phyloP scores from a whole-genome alignment of 306 rosid species.

The Astragalus glycyphyllos region DNA sequence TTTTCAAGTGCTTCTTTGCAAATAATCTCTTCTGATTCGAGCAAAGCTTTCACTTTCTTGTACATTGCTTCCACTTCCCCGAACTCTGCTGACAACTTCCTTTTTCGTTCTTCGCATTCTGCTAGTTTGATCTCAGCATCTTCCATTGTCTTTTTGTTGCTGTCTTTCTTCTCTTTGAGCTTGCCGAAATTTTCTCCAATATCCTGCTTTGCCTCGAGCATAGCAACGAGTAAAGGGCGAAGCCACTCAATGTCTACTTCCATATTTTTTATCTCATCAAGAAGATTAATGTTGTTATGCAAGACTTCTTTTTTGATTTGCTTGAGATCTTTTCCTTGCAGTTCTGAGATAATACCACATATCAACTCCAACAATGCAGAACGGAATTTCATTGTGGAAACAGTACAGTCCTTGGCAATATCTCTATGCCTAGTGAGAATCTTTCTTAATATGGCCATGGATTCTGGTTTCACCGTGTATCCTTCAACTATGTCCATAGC shows the following conservation, averaged over 20 bases:
- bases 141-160: neutral
- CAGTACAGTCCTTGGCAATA: neutral
- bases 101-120: neutral
- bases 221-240: neutral
- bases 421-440: neutral
- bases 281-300: neutral
- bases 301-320: neutral
- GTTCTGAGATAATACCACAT: constrained; percentile 3
- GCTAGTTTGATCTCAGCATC: neutral
- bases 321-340: neutral
- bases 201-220: constrained; percentile 23
- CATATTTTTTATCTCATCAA: neutral
- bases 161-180: constrained; percentile 6
- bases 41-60: too few species aligned
- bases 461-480: neutral
- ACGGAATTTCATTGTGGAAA: neutral
- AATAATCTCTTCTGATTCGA: neutral
- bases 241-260: constrained; percentile 27
- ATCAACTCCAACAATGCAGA: constrained; percentile 7
- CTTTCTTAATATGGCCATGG: neutral
- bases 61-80: too few species aligned
- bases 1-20: constrained; percentile 6
- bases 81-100: too few species aligned
- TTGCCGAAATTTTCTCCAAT: neutral
- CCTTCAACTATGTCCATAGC: neutral